phyloP scores from a whole-genome alignment of 2,329 filamentous ascomycete genomes.

The Aspergillus nomiae region DNA sequence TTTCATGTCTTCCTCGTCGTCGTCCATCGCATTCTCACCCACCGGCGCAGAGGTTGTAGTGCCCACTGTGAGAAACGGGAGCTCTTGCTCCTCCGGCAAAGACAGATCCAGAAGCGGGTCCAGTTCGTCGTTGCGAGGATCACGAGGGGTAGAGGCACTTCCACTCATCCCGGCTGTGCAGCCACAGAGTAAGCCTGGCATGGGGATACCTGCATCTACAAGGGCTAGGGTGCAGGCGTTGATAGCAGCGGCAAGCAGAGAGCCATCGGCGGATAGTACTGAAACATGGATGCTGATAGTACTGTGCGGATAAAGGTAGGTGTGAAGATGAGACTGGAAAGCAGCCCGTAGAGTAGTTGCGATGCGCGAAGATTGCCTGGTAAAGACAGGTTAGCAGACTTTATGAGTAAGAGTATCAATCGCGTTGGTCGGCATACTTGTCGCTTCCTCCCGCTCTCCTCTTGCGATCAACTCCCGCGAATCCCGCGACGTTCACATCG shows the following conservation, averaged over 20 bases:
- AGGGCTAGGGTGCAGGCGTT: slow-evolving; percentile 91
- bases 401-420: background rate
- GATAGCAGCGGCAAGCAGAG: slow-evolving; percentile 81
- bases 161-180: slow-evolving; percentile 77
- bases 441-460: slow-evolving; percentile 69
- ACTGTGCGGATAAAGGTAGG: slow-evolving; percentile 84
- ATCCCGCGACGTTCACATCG: slow-evolving; percentile 82
- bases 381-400: background rate
- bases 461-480: slow-evolving; percentile 84
- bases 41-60: slow-evolving; percentile 54
- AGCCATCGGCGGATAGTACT: slow-evolving; percentile 87
- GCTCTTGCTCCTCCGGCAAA: slow-evolving; percentile 63
- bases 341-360: slow-evolving; percentile 72
- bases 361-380: slow-evolving; percentile 67
- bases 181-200: slow-evolving; percentile 87
- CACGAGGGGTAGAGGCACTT: slow-evolving; percentile 43
- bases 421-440: slow-evolving; percentile 61
- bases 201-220: slow-evolving; percentile 92
- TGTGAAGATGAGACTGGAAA: slow-evolving; percentile 77
- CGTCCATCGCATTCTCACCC: slow-evolving; percentile 59
- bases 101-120: slow-evolving; percentile 49
- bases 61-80: slow-evolving; percentile 84
- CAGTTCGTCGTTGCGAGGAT: slow-evolving; percentile 43
- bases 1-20: slow-evolving; percentile 51
- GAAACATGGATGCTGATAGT: slow-evolving; percentile 82